Base-by-base conservation (phyloP, 345 rosid species). In the Clausena lansium region DNA sequence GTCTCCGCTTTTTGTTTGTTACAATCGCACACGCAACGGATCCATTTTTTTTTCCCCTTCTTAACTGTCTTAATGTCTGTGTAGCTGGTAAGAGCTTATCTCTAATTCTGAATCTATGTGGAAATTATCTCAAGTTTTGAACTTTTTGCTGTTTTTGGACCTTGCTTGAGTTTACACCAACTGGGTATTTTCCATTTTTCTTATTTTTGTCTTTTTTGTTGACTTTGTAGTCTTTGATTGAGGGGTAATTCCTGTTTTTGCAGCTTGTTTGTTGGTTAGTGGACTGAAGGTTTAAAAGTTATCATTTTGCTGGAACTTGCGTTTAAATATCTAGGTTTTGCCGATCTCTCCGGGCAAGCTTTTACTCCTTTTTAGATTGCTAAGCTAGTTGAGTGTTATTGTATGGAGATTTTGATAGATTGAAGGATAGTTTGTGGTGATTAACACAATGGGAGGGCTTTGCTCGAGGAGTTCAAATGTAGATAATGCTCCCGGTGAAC, bases 401-500 rank as follows among this genome's bases (percentile, higher is more conserved):
- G 72, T 47, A 84, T 88, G 94, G 88, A 74, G 83, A 82, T 69
- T 74, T 83, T 82, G 67, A 71, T 74, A 80, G 74, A 60, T 64
- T 83, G 82, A 83, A 68, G 24, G 78, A 15, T 65, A 61, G 36
- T 69, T 75, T 6, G 10, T 13, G 71, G 77, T 75, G 81, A 82
- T 79, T 74, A 66, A 41, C 65, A 66, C 79, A 75, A 96, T 96
- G 98, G 99, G 99, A 80, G 99, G 98, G 86, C 88, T 96, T 85
- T 94, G 99, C 91, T 94, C 99, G 80, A 90, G 95, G 95, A 89
- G 95, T 79, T 88, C 97, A 52, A 87, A 90, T 86, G 91, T 96
- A 83, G 94, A 94, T 89, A 90, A 89, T 88, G 97, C 93, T 89
- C 94, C 93, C 87, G 83, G 94, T 85, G 95, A 92, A 87, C 88